A percentile compares a stretch with the other conserved stretches of the same genome.
Evolutionary conservation across 306 rosid species (phyloP).

Genomic region (Luffa acutangula): DNA sequence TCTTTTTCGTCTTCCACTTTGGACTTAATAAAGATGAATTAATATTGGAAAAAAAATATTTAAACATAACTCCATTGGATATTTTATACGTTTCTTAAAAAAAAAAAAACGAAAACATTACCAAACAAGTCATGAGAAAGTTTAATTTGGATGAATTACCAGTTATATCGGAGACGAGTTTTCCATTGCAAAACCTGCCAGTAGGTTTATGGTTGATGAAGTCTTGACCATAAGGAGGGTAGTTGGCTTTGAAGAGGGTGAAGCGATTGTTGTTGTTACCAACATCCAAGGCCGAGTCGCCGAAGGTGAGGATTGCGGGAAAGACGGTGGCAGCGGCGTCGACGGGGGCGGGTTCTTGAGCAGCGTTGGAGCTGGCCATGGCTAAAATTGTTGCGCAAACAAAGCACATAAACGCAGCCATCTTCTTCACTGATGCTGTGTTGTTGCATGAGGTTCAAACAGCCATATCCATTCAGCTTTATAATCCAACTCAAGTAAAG

Average conservation of each 20-base stretch:
- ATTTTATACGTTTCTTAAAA: too few relatives aligned
- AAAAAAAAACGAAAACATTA: too few relatives aligned
- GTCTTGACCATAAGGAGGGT: constrained; percentile 69
- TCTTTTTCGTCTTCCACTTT: too few relatives aligned
- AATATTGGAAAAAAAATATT: too few relatives aligned
- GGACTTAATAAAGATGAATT: too few relatives aligned
- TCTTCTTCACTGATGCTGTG: background rate
- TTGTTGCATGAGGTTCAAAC: background rate
- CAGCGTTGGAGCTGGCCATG: background rate
- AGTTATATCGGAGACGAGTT: constrained; percentile 40
- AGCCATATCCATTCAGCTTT: background rate
- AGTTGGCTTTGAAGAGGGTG: constrained; percentile 41
- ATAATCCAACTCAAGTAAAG: background rate
- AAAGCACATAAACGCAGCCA: background rate
- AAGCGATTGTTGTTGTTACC: constrained; percentile 47
- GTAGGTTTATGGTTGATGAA: constrained; percentile 35
- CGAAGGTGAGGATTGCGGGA: constrained; percentile 64
- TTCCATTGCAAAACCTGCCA: constrained; percentile 70
- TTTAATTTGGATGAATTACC: constrained; percentile 20
- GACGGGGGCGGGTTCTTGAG: background rate
- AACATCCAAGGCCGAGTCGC: constrained; percentile 54
- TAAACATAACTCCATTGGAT: too few relatives aligned
- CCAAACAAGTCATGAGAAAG: background rate
- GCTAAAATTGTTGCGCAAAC: background rate
- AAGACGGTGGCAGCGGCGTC: constrained; percentile 11